A percentile compares a stretch with the other conserved stretches of the same genome.
Evolutionary conservation across 345 rosid species (phyloP).

Genomic region (Trapa incisa): DNA sequence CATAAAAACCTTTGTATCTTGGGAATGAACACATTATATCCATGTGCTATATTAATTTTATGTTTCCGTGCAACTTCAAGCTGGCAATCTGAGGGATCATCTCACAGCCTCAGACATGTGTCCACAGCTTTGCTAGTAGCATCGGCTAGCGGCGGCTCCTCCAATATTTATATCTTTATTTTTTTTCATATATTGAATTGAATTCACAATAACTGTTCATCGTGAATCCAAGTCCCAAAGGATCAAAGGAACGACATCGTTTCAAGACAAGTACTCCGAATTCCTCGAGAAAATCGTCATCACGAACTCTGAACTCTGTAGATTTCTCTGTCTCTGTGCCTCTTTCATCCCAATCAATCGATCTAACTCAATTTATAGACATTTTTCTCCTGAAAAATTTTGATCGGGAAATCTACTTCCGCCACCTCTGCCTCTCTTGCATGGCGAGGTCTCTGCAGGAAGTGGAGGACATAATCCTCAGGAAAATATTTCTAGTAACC

Average conservation of each 20-base stretch:
- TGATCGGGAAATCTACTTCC: not conserved
- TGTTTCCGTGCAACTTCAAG: not conserved
- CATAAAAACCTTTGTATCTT: not conserved
- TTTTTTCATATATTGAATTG: not conserved
- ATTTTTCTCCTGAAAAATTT: slow-evolving; percentile 8
- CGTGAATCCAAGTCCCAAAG: too few relatives aligned
- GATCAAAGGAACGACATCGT: too few relatives aligned
- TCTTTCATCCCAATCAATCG: not conserved
- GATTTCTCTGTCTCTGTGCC: not conserved
- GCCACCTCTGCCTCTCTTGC: not conserved
- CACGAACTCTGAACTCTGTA: not conserved
- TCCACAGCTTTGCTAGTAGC: too few relatives aligned
- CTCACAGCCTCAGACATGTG: too few relatives aligned
- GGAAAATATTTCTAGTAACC: slow-evolving; percentile 58
- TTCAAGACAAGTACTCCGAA: not conserved
- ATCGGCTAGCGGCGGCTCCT: too few relatives aligned
- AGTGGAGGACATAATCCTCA: slow-evolving; percentile 82
- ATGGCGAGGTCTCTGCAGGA: slow-evolving; percentile 70
- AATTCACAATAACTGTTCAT: too few relatives aligned
- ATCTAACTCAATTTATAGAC: not conserved
- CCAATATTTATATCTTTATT: too few relatives aligned
- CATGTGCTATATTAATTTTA: not conserved
- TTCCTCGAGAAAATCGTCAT: not conserved
- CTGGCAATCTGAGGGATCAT: too few relatives aligned
- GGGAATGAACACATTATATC: not conserved